phyloP scores from a whole-genome alignment of 805 yeast species.

The Saturnispora besseyi region DNA sequence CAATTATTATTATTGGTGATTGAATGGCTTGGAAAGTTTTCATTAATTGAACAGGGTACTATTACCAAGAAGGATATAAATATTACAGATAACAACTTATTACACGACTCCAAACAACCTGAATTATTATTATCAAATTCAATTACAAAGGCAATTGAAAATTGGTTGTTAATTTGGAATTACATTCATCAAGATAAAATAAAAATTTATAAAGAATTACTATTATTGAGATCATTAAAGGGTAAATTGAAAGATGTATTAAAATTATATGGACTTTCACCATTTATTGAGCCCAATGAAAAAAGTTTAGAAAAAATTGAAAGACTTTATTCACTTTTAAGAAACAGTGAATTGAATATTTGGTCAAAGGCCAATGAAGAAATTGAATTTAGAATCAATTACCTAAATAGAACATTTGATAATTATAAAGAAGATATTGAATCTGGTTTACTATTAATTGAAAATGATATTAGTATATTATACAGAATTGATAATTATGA shows the following conservation, averaged over 20 bases:
- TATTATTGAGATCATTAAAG: slow-evolving; percentile 12
- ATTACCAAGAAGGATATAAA: not conserved
- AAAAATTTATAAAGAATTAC: slow-evolving; percentile 13
- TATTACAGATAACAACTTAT: too few species aligned
- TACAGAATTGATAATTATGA: slow-evolving; percentile 11
- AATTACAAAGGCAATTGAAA: slow-evolving; percentile 1
- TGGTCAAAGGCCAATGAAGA: slow-evolving; percentile 6
- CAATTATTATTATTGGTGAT: slow-evolving; percentile 12
- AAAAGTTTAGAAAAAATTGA: slow-evolving; percentile 11
- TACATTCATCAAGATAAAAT: slow-evolving; percentile 12
- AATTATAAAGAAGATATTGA: slow-evolving; percentile 24
- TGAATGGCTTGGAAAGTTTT: slow-evolving; percentile 11
- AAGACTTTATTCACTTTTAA: slow-evolving; percentile 1
- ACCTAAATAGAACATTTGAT: slow-evolving; percentile 12
- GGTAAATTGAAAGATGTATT: slow-evolving; percentile 17
- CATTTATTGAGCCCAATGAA: slow-evolving; percentile 14
- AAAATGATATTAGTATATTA: slow-evolving; percentile 11
- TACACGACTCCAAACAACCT: not conserved
- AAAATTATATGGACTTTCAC: slow-evolving; percentile 14
- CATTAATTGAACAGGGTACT: slow-evolving; percentile 3
- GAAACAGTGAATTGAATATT: slow-evolving; percentile 4
- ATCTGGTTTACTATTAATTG: slow-evolving; percentile 15
- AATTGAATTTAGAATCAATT: not conserved
- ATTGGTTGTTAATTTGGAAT: slow-evolving; percentile 4
- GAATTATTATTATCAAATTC: not conserved